Conservation (phyloP, 495 filamentous ascomycete species). For the Aspergillus sclerotiicarbonarius region DNA sequence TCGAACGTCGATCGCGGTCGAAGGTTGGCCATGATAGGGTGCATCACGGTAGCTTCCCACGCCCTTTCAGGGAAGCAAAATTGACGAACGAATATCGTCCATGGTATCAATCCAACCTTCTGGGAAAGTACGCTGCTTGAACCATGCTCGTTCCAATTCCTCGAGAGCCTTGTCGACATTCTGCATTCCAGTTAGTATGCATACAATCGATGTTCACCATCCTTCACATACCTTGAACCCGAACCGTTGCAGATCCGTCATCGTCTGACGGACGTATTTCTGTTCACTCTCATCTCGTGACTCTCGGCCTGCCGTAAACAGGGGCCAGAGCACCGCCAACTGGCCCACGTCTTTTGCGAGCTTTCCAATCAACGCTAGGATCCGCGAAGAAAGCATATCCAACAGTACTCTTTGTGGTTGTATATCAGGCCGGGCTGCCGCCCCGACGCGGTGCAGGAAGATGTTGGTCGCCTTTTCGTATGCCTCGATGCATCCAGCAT, state of each 20-base stretch:
- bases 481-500: conserved; percentile 40
- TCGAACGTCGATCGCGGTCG: background rate
- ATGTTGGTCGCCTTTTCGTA: conserved; percentile 43
- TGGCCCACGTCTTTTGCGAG: conserved; percentile 39
- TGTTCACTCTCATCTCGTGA: conserved; percentile 35
- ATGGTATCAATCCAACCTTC: conserved; percentile 40
- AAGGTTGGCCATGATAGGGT: background rate
- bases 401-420: conserved; percentile 28
- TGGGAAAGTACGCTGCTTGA: conserved; percentile 38
- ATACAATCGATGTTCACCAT: background rate
- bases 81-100: conserved; percentile 38
- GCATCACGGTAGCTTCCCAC: background rate
- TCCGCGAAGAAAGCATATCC: conserved; percentile 34
- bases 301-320: conserved; percentile 41
- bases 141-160: conserved; percentile 35
- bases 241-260: conserved; percentile 35
- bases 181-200: conserved; percentile 14
- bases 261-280: conserved; percentile 35
- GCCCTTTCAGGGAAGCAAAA: conserved; percentile 28
- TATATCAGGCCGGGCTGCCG: conserved; percentile 32
- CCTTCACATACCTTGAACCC: conserved; percentile 33
- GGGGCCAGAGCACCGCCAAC: conserved; percentile 37
- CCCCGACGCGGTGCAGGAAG: conserved; percentile 36
- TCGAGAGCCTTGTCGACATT: conserved; percentile 41
- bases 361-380: conserved; percentile 33